A percentile compares a stretch with the other conserved stretches of the same genome.
Conservation (phyloP, 2,329 filamentous ascomycete species). For the Fusarium ramigenum region DNA sequence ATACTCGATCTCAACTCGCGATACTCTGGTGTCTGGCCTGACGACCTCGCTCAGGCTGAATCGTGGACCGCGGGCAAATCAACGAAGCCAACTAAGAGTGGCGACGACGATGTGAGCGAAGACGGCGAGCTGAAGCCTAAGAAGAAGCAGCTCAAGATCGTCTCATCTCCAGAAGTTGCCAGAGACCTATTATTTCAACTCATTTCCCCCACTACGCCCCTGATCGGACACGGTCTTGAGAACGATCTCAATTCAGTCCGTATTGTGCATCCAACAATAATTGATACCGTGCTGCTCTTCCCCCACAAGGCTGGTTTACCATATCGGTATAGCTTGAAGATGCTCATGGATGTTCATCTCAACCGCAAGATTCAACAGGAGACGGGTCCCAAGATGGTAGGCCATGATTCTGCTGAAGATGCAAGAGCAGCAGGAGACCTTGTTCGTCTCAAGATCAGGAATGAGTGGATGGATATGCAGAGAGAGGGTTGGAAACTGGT, state of each 20-base stretch:
- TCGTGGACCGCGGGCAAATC: slow-evolving; percentile 55
- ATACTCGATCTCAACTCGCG: slow-evolving; percentile 91
- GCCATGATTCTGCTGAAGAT: slow-evolving; percentile 94
- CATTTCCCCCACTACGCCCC: slow-evolving; percentile 78
- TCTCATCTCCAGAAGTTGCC: slow-evolving; percentile 77
- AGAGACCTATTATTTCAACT: slow-evolving; percentile 80
- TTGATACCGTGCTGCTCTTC: slow-evolving; percentile 88
- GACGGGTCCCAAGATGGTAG: slow-evolving; percentile 58
- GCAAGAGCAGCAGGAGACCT: slow-evolving; percentile 89
- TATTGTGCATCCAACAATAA: slow-evolving; percentile 82
- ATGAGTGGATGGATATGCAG: slow-evolving; percentile 75
- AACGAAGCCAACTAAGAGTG: slow-evolving; percentile 39
- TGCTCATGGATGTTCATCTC: slow-evolving; percentile 75
- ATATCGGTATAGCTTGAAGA: slow-evolving; percentile 79
- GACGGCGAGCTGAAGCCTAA: slow-evolving; percentile 41
- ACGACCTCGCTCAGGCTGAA: slow-evolving; percentile 77
- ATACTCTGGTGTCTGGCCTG: slow-evolving; percentile 85
- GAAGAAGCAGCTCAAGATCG: slow-evolving; percentile 70
- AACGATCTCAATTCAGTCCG: slow-evolving; percentile 91
- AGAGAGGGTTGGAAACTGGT: slow-evolving; percentile 72
- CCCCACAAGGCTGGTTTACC: slow-evolving; percentile 83
- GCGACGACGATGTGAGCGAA: slow-evolving; percentile 40
- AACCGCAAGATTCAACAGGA: slow-evolving; percentile 82
- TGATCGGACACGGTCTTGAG: slow-evolving; percentile 93
- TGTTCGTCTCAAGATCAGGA: slow-evolving; percentile 74